Evolutionary conservation across 306 rosid genomes (phyloP).

Genomic region (Glycyrrhiza uralensis): DNA sequence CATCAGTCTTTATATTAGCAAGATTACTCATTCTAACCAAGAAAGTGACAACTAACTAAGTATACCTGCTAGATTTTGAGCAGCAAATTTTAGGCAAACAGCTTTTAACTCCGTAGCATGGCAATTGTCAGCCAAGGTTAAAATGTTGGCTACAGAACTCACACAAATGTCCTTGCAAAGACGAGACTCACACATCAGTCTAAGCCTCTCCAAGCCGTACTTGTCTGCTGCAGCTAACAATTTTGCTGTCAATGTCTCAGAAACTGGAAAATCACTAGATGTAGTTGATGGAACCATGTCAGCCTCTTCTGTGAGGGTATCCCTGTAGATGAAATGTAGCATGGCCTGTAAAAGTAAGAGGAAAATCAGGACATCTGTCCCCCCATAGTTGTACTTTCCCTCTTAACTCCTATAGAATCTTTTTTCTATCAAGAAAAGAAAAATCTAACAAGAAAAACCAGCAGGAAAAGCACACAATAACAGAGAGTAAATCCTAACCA

Average conservation of each 20-base stretch:
- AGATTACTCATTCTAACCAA: neutral
- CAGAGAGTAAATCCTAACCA: conserved; percentile 13
- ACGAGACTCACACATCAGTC: conserved; percentile 79
- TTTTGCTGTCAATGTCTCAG: conserved; percentile 64
- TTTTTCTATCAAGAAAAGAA: neutral
- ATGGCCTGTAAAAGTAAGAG: conserved; percentile 52
- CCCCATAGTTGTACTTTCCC: neutral
- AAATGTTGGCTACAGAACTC: conserved; percentile 66
- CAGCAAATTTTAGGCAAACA: conserved; percentile 80
- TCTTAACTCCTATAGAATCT: neutral
- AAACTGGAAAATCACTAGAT: conserved; percentile 40
- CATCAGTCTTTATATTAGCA: neutral
- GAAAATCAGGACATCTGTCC: conserved; percentile 21
- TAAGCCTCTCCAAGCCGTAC: conserved; percentile 70
- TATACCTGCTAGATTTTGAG: conserved; percentile 81
- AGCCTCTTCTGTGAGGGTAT: conserved; percentile 64
- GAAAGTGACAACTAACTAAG: conserved; percentile 2
- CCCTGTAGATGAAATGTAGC: conserved; percentile 81
- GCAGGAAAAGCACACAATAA: neutral
- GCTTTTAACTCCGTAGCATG: conserved; percentile 68
- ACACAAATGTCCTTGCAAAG: conserved; percentile 80
- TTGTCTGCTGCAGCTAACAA: conserved; percentile 77
- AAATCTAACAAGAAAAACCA: neutral
- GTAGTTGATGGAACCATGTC: conserved; percentile 49
- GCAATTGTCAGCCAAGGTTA: conserved; percentile 68